A percentile compares a stretch with the other conserved stretches of the same genome.
These are phyloP conservation scores for Solanum peruvianum DNA, from an alignment of 257 asterid species.

Conservation along the genomic window DNA sequence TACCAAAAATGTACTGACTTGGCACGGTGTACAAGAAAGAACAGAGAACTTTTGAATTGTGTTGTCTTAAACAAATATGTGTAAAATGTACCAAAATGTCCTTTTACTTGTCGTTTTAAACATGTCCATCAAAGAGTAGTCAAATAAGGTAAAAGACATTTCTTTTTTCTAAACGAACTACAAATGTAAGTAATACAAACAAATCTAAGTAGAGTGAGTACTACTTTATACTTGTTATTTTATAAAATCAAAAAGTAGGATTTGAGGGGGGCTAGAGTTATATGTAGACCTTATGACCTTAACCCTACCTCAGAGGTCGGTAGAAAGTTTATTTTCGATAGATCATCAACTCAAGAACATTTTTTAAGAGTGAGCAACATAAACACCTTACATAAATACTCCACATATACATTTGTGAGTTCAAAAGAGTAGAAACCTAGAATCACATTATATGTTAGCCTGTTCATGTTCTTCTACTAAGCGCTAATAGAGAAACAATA, in stretches of 20 bases:
- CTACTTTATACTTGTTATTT: background rate
- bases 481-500: background rate
- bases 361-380: background rate
- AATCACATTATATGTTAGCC: too few relatives aligned
- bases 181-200: background rate
- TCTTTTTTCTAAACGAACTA: background rate
- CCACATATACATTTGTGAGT: background rate
- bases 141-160: background rate
- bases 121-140: too few relatives aligned
- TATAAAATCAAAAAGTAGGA: too few relatives aligned
- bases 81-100: too few relatives aligned
- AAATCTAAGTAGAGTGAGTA: background rate
- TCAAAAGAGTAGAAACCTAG: too few relatives aligned
- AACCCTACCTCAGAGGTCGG: background rate
- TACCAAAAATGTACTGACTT: background rate
- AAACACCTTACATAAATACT: background rate
- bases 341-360: rapidly evolving
- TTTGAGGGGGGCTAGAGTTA: background rate
- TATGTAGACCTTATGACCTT: background rate
- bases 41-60: too few relatives aligned
- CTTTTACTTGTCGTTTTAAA: too few relatives aligned
- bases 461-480: too few relatives aligned
- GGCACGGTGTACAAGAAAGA: rapidly evolving
- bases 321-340: rapidly evolving
- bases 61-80: too few relatives aligned